phyloP scores from a whole-genome alignment of 768 basidiomycete species.

The Lyophyllum atratum region DNA sequence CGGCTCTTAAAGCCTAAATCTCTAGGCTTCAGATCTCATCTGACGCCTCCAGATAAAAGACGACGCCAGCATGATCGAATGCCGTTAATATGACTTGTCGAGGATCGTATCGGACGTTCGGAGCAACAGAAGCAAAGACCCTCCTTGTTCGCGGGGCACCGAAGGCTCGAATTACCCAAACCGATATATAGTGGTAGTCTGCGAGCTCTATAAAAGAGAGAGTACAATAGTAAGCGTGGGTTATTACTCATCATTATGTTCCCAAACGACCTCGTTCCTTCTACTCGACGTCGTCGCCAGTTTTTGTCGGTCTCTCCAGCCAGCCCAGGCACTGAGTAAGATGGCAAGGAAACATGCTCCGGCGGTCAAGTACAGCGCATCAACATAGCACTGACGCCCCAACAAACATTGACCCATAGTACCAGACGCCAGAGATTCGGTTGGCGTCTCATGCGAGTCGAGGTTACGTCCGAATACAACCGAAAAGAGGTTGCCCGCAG shows the following conservation, averaged over 20 bases:
- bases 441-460: slow-evolving; percentile 57
- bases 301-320: slow-evolving; percentile 46
- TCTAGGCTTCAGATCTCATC: not conserved
- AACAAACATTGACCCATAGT: slow-evolving; percentile 49
- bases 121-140: not conserved
- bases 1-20: not conserved
- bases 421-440: not conserved
- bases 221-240: not conserved
- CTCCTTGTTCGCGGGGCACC: not conserved
- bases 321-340: slow-evolving; percentile 51
- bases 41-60: not conserved
- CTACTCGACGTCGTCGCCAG: slow-evolving; percentile 9
- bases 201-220: not conserved
- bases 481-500: slow-evolving; percentile 84
- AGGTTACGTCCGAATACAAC: slow-evolving; percentile 79
- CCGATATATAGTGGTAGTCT: no score
- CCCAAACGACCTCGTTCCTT: not conserved
- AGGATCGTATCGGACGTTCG: not conserved
- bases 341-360: slow-evolving; percentile 47
- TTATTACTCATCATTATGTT: not conserved
- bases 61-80: not conserved
- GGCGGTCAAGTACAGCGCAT: slow-evolving; percentile 54
- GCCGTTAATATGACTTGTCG: not conserved
- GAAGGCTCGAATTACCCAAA: no score
- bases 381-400: slow-evolving; percentile 62